Evolutionary conservation across 2,329 filamentous ascomycete species (phyloP), one percentile per base, ranked within the genome.

Genomic region (Pseudogymnoascus sp.): DNA sequence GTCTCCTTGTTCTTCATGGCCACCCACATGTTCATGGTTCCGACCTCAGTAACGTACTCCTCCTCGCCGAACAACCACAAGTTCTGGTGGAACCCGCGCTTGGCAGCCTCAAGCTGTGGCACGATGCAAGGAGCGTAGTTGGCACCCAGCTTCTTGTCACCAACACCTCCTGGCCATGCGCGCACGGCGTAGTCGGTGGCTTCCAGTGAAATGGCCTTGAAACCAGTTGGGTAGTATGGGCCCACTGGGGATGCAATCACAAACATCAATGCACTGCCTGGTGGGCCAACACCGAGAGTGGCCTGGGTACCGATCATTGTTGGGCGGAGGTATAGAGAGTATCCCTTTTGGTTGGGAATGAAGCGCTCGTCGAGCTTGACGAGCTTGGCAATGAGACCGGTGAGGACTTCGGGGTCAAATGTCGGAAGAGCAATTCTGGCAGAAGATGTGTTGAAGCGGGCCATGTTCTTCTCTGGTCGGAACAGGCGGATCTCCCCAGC

Each of bases 121-220:
- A 98, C 81, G 72, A 99, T 93, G 80, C 95, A 98, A 5, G 95
- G 95, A n/a, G 95, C 95, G 77, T 99, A 99, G 84, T 99, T 99
- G 73, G 93, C 95, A 67, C 95, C 95, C 36, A 99, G 87, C 81
- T 99, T 99, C 86, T 95, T 96, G 81, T 98, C 92, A 71, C 95
- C 95, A 34, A 97, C 93, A 75, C 95, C 95, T 66, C 95, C 95
- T 57, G 95, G 95, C 95, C 95, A 99, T 64, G 95, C 95, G 69
- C 95, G 92, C 67, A 97, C 92, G 63, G 93, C 93, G 77, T 97
- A 96, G 79, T 96, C 90, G 62, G 95, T 98, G 25, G 95, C 95
- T 80, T 98, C 95, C 63, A 99, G 84, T 1, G 90, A 93, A 61
- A 99, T 85, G 66, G 95, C 95, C 81, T 98, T 98, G 87, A 99